phyloP scores from a whole-genome alignment of 495 filamentous ascomycete genomes.

The Penicillium nucicola region DNA sequence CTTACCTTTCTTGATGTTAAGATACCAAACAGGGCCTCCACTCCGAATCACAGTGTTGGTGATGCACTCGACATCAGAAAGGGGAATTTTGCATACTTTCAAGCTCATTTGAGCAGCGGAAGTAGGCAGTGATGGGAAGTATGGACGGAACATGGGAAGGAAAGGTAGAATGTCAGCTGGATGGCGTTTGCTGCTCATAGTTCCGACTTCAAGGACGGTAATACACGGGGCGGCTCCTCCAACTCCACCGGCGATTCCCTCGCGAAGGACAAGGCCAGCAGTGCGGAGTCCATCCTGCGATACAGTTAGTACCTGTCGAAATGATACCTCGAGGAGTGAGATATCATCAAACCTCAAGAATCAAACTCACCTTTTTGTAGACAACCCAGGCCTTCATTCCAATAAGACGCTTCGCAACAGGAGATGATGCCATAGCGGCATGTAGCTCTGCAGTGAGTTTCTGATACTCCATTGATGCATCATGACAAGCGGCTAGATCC shows the following conservation, averaged over 20 bases:
- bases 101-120: constrained; percentile 55
- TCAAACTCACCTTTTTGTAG: constrained; percentile 52
- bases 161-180: constrained; percentile 79
- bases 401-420: constrained; percentile 78
- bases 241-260: constrained; percentile 60
- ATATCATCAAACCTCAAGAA: background rate
- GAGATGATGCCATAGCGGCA: constrained; percentile 63
- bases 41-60: constrained; percentile 70
- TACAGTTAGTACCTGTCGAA: constrained; percentile 9
- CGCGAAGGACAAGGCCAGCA: constrained; percentile 72
- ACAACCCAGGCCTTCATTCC: constrained; percentile 69
- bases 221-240: constrained; percentile 59
- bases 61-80: constrained; percentile 76
- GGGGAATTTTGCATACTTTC: constrained; percentile 61
- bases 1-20: constrained; percentile 46
- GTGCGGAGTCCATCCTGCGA: constrained; percentile 71
- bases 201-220: constrained; percentile 73
- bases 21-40: constrained; percentile 41
- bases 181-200: constrained; percentile 58
- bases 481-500: constrained; percentile 74
- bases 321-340: background rate
- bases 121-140: constrained; percentile 58
- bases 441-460: constrained; percentile 72
- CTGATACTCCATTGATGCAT: constrained; percentile 74
- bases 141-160: constrained; percentile 58